Percentiles rank a stretch among this genome's conserved stretches.
phyloP scores from a whole-genome alignment of 2,329 filamentous ascomycete species.

The Colletotrichum tropicale region DNA sequence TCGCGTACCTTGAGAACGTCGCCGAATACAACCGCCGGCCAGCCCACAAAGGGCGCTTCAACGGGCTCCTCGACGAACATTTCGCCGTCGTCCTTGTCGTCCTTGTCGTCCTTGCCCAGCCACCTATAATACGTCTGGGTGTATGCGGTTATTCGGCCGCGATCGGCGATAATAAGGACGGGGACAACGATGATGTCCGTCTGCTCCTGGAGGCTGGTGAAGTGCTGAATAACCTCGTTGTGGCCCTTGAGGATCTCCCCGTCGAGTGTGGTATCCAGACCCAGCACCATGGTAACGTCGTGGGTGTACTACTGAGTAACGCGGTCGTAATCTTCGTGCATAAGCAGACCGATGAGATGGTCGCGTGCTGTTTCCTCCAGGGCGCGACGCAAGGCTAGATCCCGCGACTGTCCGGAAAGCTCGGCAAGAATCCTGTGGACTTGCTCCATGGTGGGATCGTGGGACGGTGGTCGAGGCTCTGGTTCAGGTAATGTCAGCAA shows the following conservation, averaged over 20 bases:
- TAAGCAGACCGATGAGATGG: neutral
- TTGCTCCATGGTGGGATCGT: neutral
- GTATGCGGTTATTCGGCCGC: neutral
- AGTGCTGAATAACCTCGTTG: neutral
- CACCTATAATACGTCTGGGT: neutral
- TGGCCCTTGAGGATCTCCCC: neutral
- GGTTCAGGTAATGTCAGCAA: neutral
- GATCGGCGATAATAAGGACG: neutral
- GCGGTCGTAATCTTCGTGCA: neutral
- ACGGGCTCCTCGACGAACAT: neutral
- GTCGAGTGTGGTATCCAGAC: neutral
- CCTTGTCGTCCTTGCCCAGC: neutral
- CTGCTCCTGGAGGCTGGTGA: neutral
- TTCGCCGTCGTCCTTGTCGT: neutral
- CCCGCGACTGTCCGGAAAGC: neutral
- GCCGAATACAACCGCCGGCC: neutral
- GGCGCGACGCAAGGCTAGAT: neutral
- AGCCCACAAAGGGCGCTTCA: neutral
- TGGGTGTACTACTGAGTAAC: neutral
- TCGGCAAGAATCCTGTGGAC: neutral
- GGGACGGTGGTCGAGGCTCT: neutral
- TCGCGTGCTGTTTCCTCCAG: neutral
- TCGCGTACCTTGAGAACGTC: neutral
- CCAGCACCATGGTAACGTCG: neutral
- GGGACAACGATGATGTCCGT: neutral